Evolutionary conservation across 495 filamentous ascomycete genomes (phyloP).

Genomic region (Xylaria castorea): DNA sequence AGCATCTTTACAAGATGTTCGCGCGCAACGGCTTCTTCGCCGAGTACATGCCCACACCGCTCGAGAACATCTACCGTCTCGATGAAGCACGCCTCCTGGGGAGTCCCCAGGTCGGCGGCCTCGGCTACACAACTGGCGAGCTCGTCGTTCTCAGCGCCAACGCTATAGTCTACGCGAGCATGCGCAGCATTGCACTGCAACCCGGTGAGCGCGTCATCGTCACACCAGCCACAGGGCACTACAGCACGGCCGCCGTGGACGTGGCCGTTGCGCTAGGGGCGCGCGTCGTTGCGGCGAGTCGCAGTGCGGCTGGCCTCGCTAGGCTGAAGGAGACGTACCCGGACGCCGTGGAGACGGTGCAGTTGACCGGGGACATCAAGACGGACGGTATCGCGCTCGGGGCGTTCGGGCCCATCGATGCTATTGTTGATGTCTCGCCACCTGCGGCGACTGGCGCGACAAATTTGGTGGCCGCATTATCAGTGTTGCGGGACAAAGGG

Average conservation of each 20-base stretch:
- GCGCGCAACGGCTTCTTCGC: conserved; percentile 45
- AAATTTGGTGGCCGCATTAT: conserved; percentile 47
- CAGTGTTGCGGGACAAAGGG: conserved; percentile 44
- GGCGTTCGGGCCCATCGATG: conserved; percentile 47
- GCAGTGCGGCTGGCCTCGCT: conserved; percentile 48
- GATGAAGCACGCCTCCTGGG: conserved; percentile 49
- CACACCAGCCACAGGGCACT: conserved; percentile 58
- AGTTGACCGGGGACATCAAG: conserved; percentile 49
- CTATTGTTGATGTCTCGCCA: conserved; percentile 58
- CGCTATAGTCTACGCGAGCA: conserved; percentile 10
- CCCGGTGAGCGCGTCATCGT: conserved; percentile 61
- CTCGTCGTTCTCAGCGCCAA: conserved; percentile 28
- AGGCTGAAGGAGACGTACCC: conserved; percentile 33
- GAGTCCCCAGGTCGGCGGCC: conserved; percentile 39
- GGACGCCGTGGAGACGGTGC: conserved; percentile 38
- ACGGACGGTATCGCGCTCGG: conserved; percentile 45
- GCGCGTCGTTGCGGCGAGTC: conserved; percentile 57
- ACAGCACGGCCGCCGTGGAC: conserved; percentile 53
- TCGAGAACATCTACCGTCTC: conserved; percentile 56
- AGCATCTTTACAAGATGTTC: conserved; percentile 29
- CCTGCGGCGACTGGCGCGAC: conserved; percentile 40
- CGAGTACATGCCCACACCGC: conserved; percentile 55
- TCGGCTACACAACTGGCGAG: conserved; percentile 15
- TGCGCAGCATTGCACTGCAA: conserved; percentile 56
- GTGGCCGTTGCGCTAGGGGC: conserved; percentile 60